These are phyloP conservation scores for Arthrocladium fulminans DNA, from an alignment of 2,329 filamentous ascomycete genomes.

Conservation along the genomic window DNA sequence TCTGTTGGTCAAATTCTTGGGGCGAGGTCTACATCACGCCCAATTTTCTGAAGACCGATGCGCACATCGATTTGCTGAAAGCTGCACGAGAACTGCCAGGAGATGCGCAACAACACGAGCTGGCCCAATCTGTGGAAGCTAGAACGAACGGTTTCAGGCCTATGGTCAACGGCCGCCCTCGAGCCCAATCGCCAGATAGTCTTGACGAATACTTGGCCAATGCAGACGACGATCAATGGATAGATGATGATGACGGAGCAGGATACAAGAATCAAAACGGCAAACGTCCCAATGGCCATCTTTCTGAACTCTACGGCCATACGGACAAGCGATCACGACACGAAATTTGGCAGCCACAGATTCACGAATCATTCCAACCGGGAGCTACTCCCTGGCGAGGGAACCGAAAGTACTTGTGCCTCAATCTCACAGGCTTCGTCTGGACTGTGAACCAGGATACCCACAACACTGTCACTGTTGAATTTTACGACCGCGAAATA, in stretches of 20 bases:
- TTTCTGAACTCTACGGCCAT: conserved; percentile 36
- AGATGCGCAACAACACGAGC: conserved; percentile 69
- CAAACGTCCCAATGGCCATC: conserved; percentile 50
- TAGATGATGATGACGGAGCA: conserved; percentile 89
- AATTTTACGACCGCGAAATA: conserved; percentile 91
- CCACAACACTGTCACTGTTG: conserved; percentile 86
- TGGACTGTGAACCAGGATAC: conserved; percentile 96
- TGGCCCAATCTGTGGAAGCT: conserved; percentile 55
- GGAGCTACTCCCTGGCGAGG: conserved; percentile 94
- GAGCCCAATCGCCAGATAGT: conserved; percentile 62
- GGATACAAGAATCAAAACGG: conserved; percentile 66
- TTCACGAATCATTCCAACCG: conserved; percentile 82
- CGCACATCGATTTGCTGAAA: conserved; percentile 46
- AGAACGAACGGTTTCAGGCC: conserved; percentile 49
- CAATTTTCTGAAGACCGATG: conserved; percentile 54
- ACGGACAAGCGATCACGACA: conserved; percentile 39
- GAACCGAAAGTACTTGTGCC: conserved; percentile 82
- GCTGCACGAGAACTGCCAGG: conserved; percentile 33
- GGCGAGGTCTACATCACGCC: conserved; percentile 89
- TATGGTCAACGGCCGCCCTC: conserved; percentile 40
- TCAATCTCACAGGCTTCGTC: conserved; percentile 88
- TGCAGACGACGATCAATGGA: conserved; percentile 65
- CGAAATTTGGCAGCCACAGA: conserved; percentile 50
- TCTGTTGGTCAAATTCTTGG: conserved; percentile 86
- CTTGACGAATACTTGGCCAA: conserved; percentile 72